These are phyloP conservation scores for Crucihimalaya himalaica DNA, from an alignment of 345 rosid genomes.

Conservation along the genomic window DNA sequence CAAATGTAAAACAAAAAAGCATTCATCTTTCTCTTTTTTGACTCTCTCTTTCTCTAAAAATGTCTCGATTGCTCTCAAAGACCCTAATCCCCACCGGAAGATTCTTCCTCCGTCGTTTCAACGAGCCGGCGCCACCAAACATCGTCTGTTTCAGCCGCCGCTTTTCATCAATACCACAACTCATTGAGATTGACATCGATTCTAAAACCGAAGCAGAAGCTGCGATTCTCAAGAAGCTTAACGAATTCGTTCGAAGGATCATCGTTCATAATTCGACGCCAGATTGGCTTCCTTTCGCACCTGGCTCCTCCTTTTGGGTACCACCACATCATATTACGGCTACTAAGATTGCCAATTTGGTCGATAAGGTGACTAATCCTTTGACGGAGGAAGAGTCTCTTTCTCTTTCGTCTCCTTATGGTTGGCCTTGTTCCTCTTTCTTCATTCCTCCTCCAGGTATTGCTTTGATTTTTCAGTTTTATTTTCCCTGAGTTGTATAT, in stretches of 20 bases:
- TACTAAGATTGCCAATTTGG: conserved; percentile 28
- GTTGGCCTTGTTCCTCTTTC: conserved; percentile 50
- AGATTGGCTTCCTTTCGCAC: conserved; percentile 54
- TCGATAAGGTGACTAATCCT: conserved; percentile 35
- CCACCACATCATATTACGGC: conserved; percentile 38
- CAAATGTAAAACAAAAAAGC: background rate
- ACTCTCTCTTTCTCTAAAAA: conserved; percentile 12
- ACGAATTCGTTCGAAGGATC: conserved; percentile 44
- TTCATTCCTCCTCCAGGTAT: conserved; percentile 41
- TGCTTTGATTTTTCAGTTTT: background rate
- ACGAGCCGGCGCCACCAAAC: conserved; percentile 8
- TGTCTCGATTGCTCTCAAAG: conserved; percentile 39
- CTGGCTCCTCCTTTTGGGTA: conserved; percentile 58
- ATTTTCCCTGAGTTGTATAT: background rate
- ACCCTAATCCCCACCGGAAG: conserved; percentile 37
- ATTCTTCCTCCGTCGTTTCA: conserved; percentile 33
- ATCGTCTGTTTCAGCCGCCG: conserved; percentile 28
- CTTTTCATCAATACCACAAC: conserved; percentile 26
- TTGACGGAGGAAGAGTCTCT: conserved; percentile 46
- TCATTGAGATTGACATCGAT: conserved; percentile 37
- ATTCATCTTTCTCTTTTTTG: no score
- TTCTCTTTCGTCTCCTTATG: conserved; percentile 40
- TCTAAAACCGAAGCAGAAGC: conserved; percentile 36
- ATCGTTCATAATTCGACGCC: conserved; percentile 48
- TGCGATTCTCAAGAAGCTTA: conserved; percentile 37